A percentile compares a stretch with the other conserved stretches of the same genome.
phyloP scores from a whole-genome alignment of 1,139 yeast genomes.

The Zygosaccharomyces sapae region DNA sequence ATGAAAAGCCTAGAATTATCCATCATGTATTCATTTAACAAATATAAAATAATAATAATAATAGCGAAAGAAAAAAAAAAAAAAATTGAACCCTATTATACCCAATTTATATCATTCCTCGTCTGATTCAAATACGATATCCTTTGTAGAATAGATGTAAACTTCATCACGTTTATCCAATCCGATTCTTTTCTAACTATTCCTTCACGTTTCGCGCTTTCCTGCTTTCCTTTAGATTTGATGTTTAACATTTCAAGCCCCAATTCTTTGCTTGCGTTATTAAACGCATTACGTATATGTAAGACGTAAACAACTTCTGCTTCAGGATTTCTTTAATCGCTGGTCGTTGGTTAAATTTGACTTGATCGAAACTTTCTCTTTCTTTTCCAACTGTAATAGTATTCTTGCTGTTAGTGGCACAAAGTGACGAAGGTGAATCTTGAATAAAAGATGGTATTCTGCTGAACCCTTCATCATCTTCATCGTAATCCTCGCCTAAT shows the following conservation, averaged over 20 bases:
- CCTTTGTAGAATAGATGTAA: constrained; percentile 55
- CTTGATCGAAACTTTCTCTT: constrained; percentile 19
- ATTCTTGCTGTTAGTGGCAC: background rate
- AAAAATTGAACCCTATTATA: background rate
- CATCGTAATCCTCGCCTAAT: constrained; percentile 9
- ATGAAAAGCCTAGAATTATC: no score
- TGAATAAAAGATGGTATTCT: background rate
- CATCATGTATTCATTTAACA: no score
- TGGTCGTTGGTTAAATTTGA: constrained; percentile 18
- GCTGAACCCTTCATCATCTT: constrained; percentile 7
- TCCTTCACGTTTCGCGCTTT: constrained; percentile 19
- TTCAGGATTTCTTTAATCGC: constrained; percentile 17
- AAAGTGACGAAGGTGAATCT: constrained; percentile 3
- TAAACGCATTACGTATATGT: constrained; percentile 41
- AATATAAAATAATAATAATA: no score
- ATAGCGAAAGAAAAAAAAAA: background rate
- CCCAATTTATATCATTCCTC: constrained; percentile 12
- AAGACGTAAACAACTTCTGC: constrained; percentile 36
- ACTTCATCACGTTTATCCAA: constrained; percentile 38
- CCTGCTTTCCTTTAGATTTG: constrained; percentile 18
- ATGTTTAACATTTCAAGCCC: constrained; percentile 40
- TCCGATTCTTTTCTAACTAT: constrained; percentile 31
- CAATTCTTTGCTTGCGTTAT: constrained; percentile 58
- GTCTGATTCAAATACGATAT: constrained; percentile 46
- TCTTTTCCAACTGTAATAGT: constrained; percentile 11